phyloP scores from a whole-genome alignment of 2,329 filamentous ascomycete genomes.

The Chalaropsis ovoidea region DNA sequence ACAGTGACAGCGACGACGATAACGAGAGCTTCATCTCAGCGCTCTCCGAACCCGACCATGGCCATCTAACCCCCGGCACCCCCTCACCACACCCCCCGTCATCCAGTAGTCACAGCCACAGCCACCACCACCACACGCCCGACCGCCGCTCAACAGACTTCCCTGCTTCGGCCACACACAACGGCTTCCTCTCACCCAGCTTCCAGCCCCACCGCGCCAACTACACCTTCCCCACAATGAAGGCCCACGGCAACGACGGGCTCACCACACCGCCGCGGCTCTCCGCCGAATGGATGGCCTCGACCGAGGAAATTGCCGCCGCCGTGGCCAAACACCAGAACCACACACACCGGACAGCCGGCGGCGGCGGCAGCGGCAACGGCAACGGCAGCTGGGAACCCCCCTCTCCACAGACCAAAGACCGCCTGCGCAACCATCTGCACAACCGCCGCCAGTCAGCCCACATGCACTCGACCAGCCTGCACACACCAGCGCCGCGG shows the following conservation, averaged over 20 bases:
- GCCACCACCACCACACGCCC: background rate
- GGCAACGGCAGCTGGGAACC: background rate
- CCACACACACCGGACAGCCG: background rate
- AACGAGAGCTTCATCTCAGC: conserved; percentile 19
- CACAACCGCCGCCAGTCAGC: conserved; percentile 2
- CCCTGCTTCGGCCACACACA: background rate
- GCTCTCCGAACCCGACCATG: conserved; percentile 16
- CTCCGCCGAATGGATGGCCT: conserved; percentile 19
- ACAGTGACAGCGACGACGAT: conserved; percentile 18
- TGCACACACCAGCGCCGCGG: background rate
- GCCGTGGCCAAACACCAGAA: background rate
- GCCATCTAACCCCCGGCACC: background rate
- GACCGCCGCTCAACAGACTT: background rate
- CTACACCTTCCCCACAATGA: conserved; percentile 15
- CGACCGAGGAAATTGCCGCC: conserved; percentile 21
- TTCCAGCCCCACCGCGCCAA: conserved; percentile 2
- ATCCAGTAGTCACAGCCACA: background rate
- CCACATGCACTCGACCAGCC: background rate
- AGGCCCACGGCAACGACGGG: background rate
- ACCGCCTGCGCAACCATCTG: background rate
- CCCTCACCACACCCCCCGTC: background rate
- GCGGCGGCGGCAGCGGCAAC: background rate
- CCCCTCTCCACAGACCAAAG: background rate
- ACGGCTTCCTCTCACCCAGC: background rate
- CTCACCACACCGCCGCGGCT: conserved; percentile 7